Conservation (phyloP, 495 filamentous ascomycete genomes). For the Penicillium robsamsonii region DNA sequence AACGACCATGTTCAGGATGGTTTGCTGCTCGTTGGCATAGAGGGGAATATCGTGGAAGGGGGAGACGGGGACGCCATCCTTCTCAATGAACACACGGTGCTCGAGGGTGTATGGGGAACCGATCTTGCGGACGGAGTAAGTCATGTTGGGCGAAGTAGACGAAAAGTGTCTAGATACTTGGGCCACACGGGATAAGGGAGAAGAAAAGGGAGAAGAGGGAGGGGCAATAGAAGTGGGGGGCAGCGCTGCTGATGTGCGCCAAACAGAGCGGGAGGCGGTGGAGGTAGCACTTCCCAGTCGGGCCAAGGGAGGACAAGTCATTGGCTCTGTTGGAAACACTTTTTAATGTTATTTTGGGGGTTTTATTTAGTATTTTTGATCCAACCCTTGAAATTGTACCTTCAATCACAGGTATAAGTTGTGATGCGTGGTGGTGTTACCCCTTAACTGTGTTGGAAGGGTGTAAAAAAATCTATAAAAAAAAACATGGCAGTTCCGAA, state of each 20-base stretch:
- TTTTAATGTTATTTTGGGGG: not conserved
- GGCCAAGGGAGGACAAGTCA: conserved; percentile 37
- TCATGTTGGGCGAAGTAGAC: conserved; percentile 38
- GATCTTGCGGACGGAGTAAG: conserved; percentile 76
- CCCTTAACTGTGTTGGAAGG: not conserved
- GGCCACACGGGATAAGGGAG: conserved; percentile 33
- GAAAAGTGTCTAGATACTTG: conserved; percentile 33
- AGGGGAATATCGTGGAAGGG: conserved; percentile 99
- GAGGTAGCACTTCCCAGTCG: conserved; percentile 36
- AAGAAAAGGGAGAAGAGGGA: conserved; percentile 36
- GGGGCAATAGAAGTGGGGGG: conserved; percentile 45
- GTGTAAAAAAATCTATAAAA: conserved; percentile 1
- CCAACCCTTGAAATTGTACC: not conserved
- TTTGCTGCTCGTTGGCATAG: conserved; percentile 91
- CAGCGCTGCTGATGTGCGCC: conserved; percentile 43
- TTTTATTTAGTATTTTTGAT: conserved; percentile 3
- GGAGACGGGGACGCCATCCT: conserved; percentile 89
- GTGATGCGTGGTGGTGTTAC: not conserved
- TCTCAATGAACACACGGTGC: conserved; percentile 96
- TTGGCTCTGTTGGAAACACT: conserved; percentile 20
- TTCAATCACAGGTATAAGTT: not conserved
- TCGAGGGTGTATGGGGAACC: conserved; percentile 89
- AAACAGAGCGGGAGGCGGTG: conserved; percentile 41
- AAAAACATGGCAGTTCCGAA: conserved; percentile 3
- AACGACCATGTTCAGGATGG: conserved; percentile 97